phyloP scores from a whole-genome alignment of 495 filamentous ascomycete species.

The Aspergillus homomorphus region DNA sequence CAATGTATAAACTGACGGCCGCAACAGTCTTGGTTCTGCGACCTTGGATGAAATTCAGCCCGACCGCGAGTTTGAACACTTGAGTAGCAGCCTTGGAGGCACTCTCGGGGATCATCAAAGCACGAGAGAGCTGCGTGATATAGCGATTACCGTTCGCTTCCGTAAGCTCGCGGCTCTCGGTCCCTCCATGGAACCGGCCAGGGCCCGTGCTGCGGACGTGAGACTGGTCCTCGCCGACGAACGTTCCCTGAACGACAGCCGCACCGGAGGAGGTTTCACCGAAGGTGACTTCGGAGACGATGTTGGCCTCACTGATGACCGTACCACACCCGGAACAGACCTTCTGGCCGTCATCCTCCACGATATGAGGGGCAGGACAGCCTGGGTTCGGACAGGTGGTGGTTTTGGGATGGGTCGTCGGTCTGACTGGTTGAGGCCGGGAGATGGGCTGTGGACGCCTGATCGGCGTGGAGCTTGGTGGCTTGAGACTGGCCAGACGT shows the following conservation, averaged over 20 bases:
- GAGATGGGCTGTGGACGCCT: conserved; percentile 36
- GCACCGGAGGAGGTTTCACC: conserved; percentile 80
- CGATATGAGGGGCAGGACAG: conserved; percentile 47
- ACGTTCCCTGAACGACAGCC: conserved; percentile 86
- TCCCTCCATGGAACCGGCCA: conserved; percentile 53
- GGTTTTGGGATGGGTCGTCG: conserved; percentile 41
- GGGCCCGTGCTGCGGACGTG: conserved; percentile 60
- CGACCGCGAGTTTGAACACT: conserved; percentile 73
- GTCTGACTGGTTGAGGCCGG: conserved; percentile 34
- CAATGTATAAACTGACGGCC: conserved; percentile 82
- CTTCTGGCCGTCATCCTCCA: conserved; percentile 52
- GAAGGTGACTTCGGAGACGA: conserved; percentile 87
- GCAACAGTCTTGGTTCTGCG: conserved; percentile 79
- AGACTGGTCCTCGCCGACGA: conserved; percentile 76
- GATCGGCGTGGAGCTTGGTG: conserved; percentile 35
- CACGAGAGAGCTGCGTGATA: conserved; percentile 49
- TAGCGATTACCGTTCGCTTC: conserved; percentile 61
- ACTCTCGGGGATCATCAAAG: conserved; percentile 54
- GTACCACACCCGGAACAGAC: conserved; percentile 82
- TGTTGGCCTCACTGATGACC: conserved; percentile 75
- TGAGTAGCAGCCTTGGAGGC: conserved; percentile 61
- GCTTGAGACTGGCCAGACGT: conserved; percentile 41
- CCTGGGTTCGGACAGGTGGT: conserved; percentile 47
- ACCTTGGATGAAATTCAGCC: conserved; percentile 79
- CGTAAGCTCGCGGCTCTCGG: conserved; percentile 65